Base-by-base conservation (phyloP, 2,329 filamentous ascomycete genomes). In the Tricladium varicosporioides region DNA sequence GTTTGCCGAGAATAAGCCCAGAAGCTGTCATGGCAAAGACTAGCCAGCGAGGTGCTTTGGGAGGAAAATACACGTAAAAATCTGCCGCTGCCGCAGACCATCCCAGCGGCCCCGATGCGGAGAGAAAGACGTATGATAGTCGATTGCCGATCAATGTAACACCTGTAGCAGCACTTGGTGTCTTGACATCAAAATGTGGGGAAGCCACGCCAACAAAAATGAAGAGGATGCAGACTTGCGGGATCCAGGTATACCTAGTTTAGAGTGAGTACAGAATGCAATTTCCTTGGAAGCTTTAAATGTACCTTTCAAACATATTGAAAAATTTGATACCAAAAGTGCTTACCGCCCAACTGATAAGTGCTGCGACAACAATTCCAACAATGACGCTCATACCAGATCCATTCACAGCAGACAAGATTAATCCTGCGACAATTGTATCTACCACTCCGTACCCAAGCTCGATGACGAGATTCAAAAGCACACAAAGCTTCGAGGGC, bases 121-220 rank as follows among this genome's bases (percentile, higher is more conserved):
- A 87, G 46, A 90, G 74, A 18, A 82, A 85, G 70, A 90, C 86
- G 70, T 88, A 90, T 9, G 84, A 86, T 16, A 90, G 73, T 2
- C 80, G 73, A 60, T 81, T 80, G 48, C 81, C 84, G 15, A 74
- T 71, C 10, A 84, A 64, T 1, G 80, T 82, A 42, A 74, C 70
- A 13, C 73, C 60, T 46, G 81, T 74, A 16, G 80, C 82, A 0
- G 70, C 65, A 1, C 80, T 83, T 1, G 74, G 69, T 2, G 77
- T 76, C 1, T 74, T 70, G 1, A 80, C 70, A 60, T 87, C 81
- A 64, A 86, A 88, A 14, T 80, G 74, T 2, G 78, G 76, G 0
- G 82, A 82, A 1, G 84, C 83, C 1, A 80, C 78, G 4, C 84
- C 85, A 45, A 81, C 80, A 0, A 88, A 74, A 27, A 87, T 78